Percentiles rank a stretch among this genome's conserved stretches.
phyloP scores from a whole-genome alignment of 2,329 filamentous ascomycete genomes.

The Didymella sp. region DNA sequence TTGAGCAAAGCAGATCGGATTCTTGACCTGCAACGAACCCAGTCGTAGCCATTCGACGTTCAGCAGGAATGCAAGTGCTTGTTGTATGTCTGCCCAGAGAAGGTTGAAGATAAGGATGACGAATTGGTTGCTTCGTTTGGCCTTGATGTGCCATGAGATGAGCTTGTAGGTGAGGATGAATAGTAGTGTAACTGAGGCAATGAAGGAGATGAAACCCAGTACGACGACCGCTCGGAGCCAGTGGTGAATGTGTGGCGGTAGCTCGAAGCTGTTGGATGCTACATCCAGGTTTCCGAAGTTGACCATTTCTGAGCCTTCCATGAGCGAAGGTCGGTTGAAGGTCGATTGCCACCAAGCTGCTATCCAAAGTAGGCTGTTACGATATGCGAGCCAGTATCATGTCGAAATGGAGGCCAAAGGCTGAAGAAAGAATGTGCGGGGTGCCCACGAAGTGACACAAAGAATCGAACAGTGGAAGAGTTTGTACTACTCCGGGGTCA shows the following conservation, averaged over 20 bases:
- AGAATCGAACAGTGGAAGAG: slow-evolving; percentile 6
- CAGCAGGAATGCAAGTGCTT: slow-evolving; percentile 68
- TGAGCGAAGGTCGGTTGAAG: not conserved
- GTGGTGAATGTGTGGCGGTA: slow-evolving; percentile 45
- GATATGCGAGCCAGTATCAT: slow-evolving; percentile 26
- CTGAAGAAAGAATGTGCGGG: not conserved
- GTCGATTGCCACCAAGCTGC: slow-evolving; percentile 14
- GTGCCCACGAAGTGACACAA: not conserved
- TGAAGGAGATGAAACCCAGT: slow-evolving; percentile 57
- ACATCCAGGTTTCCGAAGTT: slow-evolving; percentile 29
- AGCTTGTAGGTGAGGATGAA: slow-evolving; percentile 57
- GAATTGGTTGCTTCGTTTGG: slow-evolving; percentile 65
- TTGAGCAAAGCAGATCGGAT: slow-evolving; percentile 66
- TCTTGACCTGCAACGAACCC: slow-evolving; percentile 62
- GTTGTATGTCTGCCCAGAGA: slow-evolving; percentile 71
- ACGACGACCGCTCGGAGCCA: slow-evolving; percentile 57
- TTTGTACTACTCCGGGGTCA: slow-evolving; percentile 22
- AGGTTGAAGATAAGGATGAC: slow-evolving; percentile 74
- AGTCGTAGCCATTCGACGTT: slow-evolving; percentile 65
- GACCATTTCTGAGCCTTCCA: slow-evolving; percentile 28
- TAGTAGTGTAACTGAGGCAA: slow-evolving; percentile 54
- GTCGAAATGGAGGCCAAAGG: slow-evolving; percentile 14
- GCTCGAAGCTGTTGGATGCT: slow-evolving; percentile 40
- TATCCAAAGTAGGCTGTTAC: slow-evolving; percentile 22
- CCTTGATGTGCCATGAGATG: slow-evolving; percentile 48